Evolutionary conservation across 2,329 filamentous ascomycete species (phyloP).

Genomic region (Phaeoacremonium minimum): DNA sequence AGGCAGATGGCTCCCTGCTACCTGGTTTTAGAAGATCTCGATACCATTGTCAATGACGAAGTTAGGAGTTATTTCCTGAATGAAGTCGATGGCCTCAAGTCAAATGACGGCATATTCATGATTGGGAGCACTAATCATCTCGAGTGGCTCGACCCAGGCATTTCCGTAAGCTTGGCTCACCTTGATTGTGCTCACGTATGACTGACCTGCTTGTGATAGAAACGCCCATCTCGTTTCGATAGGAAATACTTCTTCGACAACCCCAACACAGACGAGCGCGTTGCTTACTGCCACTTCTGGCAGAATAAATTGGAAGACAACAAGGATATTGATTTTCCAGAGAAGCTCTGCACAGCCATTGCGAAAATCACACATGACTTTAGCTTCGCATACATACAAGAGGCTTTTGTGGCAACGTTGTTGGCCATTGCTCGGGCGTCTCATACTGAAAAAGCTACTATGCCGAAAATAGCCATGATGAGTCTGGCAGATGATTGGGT

Average conservation of each 20-base stretch:
- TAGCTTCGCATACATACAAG: conserved; percentile 67
- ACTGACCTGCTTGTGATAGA: conserved; percentile 27
- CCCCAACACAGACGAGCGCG: conserved; percentile 48
- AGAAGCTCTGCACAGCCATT: conserved; percentile 52
- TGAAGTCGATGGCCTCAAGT: conserved; percentile 65
- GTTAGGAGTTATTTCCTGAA: conserved; percentile 69
- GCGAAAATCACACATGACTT: conserved; percentile 61
- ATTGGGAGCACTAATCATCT: conserved; percentile 63
- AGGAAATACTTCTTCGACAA: conserved; percentile 62
- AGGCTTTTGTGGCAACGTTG: conserved; percentile 61
- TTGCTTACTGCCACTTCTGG: conserved; percentile 61
- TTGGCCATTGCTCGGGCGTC: conserved; percentile 48
- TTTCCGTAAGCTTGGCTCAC: conserved; percentile 33
- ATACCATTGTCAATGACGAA: conserved; percentile 56
- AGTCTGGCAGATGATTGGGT: conserved; percentile 30
- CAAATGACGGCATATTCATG: conserved; percentile 69
- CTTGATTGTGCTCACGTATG: neutral
- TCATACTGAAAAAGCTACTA: conserved; percentile 11
- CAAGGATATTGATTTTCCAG: conserved; percentile 55
- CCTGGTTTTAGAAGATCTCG: conserved; percentile 69
- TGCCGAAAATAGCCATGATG: no score
- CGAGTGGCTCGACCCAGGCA: conserved; percentile 63
- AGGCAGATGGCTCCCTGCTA: conserved; percentile 62
- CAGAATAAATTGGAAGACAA: conserved; percentile 50
- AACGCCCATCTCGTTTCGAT: conserved; percentile 63